Percentiles rank a stretch among this genome's conserved stretches.
Conservation (phyloP, 768 basidiomycete genomes). For the Daedaleopsis nitida region DNA sequence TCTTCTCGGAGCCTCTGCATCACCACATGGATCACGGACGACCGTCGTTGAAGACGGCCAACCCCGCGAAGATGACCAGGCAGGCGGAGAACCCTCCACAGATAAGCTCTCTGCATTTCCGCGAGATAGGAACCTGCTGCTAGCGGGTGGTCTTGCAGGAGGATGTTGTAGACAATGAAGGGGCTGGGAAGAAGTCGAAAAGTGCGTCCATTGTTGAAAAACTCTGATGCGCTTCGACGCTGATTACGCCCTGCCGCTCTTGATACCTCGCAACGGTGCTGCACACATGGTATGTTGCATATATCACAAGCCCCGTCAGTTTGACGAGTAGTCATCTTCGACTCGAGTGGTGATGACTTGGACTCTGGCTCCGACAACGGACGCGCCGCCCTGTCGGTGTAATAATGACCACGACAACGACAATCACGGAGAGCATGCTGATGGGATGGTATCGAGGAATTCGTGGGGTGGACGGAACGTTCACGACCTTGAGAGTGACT, state of each 20-base stretch:
- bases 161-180: constrained; percentile 89
- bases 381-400: constrained; percentile 11
- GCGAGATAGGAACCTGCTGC: constrained; percentile 46
- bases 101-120: constrained; percentile 60
- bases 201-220: constrained; percentile 54
- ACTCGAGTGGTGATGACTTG: constrained; percentile 48
- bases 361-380: constrained; percentile 28
- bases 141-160: constrained; percentile 80
- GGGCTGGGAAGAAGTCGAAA: constrained; percentile 85
- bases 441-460: constrained; percentile 18
- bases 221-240: too few relatives aligned
- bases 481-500: constrained; percentile 24
- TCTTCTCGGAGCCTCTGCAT: constrained; percentile 18
- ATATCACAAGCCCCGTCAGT: constrained; percentile 78
- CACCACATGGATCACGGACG: constrained; percentile 38
- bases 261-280: background rate
- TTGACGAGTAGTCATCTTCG: constrained; percentile 84
- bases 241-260: background rate
- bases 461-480: too few relatives aligned
- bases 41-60: constrained; percentile 37
- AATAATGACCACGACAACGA: constrained; percentile 10
- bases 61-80: constrained; percentile 32
- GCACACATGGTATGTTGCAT: constrained; percentile 85
- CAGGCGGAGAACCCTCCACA: constrained; percentile 21
- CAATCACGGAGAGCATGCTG: constrained; percentile 11